Percentiles rank a stretch among this genome's conserved stretches.
Conservation (phyloP, 2,329 filamentous ascomycete genomes). For the Fusarium pseudonygamai region DNA sequence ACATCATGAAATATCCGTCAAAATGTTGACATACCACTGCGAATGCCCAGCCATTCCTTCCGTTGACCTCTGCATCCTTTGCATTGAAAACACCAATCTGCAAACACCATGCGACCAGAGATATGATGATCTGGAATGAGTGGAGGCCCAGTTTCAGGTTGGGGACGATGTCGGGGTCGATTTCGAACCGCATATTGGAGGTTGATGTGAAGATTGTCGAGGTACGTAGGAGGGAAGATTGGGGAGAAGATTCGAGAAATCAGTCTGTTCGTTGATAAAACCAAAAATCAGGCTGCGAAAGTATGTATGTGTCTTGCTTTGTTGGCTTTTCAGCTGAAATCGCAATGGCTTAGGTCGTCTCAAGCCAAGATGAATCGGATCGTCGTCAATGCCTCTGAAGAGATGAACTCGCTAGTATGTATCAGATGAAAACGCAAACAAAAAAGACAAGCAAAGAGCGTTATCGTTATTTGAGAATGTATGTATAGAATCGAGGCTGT, state of each 20-base stretch:
- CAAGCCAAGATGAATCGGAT: constrained; percentile 8
- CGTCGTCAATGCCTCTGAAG: constrained; percentile 21
- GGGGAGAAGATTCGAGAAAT: neutral
- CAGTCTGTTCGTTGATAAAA: neutral
- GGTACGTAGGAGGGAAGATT: neutral
- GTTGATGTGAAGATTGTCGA: neutral
- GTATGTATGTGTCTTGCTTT: constrained; percentile 16
- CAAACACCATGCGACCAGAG: constrained; percentile 66
- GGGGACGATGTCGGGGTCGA: constrained; percentile 64
- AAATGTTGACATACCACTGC: constrained; percentile 61
- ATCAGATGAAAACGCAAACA: neutral
- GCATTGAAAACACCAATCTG: constrained; percentile 68
- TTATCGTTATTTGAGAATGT: constrained; percentile 11
- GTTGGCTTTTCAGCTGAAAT: constrained; percentile 32
- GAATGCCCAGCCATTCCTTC: constrained; percentile 71
- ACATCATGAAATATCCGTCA: too few species aligned
- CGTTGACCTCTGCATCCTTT: constrained; percentile 59
- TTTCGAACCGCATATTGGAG: constrained; percentile 58
- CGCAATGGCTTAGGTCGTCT: constrained; percentile 26
- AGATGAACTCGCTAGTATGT: neutral
- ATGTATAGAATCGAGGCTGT: neutral
- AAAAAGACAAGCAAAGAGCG: constrained; percentile 21
- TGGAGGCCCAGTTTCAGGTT: constrained; percentile 67
- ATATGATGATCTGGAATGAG: constrained; percentile 62
- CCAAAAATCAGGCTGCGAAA: constrained; percentile 3